Evolutionary conservation across 2,329 filamentous ascomycete genomes (phyloP), one percentile per base, ranked within the genome.

Genomic region (Acephala macrosclerotiorum): DNA sequence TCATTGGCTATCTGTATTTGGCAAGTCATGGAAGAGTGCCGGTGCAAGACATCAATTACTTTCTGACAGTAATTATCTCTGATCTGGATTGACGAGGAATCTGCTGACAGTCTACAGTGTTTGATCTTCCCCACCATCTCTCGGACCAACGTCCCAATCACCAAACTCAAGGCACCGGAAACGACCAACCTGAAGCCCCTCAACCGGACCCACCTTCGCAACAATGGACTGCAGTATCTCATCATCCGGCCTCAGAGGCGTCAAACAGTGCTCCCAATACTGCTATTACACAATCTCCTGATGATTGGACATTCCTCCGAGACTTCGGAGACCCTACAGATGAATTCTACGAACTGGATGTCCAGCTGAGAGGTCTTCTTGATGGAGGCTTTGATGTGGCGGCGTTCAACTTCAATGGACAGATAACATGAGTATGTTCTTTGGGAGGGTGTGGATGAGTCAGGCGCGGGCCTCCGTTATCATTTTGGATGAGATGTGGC

Each of bases 331-430:
- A 76, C 59, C 65, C 73, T 2, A 69, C 70, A 2, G 73, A 76
- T 62, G 72, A 75, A 22, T 76, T 75, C 51, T 76, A 73, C 47
- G 65, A 66, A 20, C 68, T 74, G 51, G 74, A 76, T 59, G 67
- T 70, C 18, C 67, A 76, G 45, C 68, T 76, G n/a, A 64, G 70
- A n/a, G 68, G 67, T 36, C 65, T 75, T 8, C 68, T 76, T 6
- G 70, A 75, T 45, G 66, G 67, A 29, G 66, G 63, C 40, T 64
- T 58, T 38, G 57, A 57, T 36, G 18, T 33, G 5, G n/a, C n/a
- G 29, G 18, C n/a, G 6, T 36, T 49, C 33, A 58, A 26, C 42
- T 63, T 83, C 76, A 85, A 83, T 5, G 81, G 63, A 66, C 76
- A 83, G 14, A 33, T 33, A 12, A 4, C 49, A 26, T 53, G 26